Evolutionary conservation across 2,329 filamentous ascomycete genomes (phyloP).

Genomic region (Claviceps cyperi): DNA sequence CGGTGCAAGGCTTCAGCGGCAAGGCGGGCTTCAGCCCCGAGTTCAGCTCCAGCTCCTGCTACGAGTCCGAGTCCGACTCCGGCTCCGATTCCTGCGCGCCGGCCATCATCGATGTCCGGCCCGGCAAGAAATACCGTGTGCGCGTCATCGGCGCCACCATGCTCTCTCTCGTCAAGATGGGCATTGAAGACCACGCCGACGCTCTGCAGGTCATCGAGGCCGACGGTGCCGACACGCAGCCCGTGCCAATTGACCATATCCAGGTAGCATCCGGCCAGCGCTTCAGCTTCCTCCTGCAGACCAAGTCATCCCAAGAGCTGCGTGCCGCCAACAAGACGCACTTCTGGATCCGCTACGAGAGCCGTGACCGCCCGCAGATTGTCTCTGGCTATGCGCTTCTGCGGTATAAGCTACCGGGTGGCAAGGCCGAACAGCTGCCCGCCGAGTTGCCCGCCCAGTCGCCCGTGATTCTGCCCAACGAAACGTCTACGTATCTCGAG

Average conservation of each 20-base stretch:
- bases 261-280: conserved; percentile 3
- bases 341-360: conserved; percentile 34
- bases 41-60: neutral
- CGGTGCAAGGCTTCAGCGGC: conserved; percentile 3
- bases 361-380: conserved; percentile 30
- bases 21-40: neutral
- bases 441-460: conserved; percentile 3
- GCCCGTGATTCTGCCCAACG: conserved; percentile 18
- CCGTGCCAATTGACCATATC: neutral
- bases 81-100: neutral
- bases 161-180: conserved; percentile 36
- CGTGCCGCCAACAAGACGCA: conserved; percentile 14
- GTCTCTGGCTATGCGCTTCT: conserved; percentile 35
- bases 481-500: conserved; percentile 27
- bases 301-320: conserved; percentile 6
- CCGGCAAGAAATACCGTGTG: conserved; percentile 45
- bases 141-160: conserved; percentile 43
- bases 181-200: neutral
- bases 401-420: conserved; percentile 20
- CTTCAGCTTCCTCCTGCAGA: conserved; percentile 2
- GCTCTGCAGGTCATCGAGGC: conserved; percentile 1
- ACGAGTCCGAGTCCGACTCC: neutral
- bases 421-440: neutral
- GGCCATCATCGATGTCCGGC: conserved; percentile 17
- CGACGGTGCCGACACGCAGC: conserved; percentile 1